phyloP scores from a whole-genome alignment of 2,329 filamentous ascomycete species.

The Pestalotiopsis sp. region DNA sequence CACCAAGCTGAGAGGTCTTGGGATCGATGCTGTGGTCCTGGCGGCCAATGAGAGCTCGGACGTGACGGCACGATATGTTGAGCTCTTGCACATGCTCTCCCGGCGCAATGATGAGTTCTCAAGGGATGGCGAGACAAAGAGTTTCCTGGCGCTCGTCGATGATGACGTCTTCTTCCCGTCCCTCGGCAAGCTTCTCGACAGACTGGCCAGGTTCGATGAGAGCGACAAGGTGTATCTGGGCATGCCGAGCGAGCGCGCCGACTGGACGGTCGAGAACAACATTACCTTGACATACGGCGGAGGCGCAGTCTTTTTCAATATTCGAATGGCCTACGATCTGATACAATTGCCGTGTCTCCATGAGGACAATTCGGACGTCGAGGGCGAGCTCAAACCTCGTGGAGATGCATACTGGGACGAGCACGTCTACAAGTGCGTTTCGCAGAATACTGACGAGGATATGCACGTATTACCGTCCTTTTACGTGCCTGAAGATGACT shows the following conservation, averaged over 20 bases:
- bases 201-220: slow-evolving; percentile 38
- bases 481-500: slow-evolving; percentile 40
- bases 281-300: slow-evolving; percentile 46
- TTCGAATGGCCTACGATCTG: slow-evolving; percentile 35
- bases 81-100: slow-evolving; percentile 38
- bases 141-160: slow-evolving; percentile 47
- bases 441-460: slow-evolving; percentile 33
- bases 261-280: slow-evolving; percentile 43
- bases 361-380: slow-evolving; percentile 4
- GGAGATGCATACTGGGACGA: slow-evolving; percentile 40
- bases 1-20: slow-evolving; percentile 34
- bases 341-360: slow-evolving; percentile 42
- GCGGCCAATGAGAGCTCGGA: slow-evolving; percentile 35
- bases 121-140: slow-evolving; percentile 39
- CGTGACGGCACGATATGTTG: slow-evolving; percentile 38
- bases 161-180: slow-evolving; percentile 51
- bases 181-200: slow-evolving; percentile 39
- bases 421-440: slow-evolving; percentile 44
- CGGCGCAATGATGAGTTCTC: slow-evolving; percentile 36
- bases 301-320: slow-evolving; percentile 46
- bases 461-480: slow-evolving; percentile 48
- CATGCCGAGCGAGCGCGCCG: slow-evolving; percentile 44
- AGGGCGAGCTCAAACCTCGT: not conserved
- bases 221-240: slow-evolving; percentile 42
- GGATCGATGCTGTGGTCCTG: slow-evolving; percentile 43